Evolutionary conservation across 345 rosid genomes (phyloP).

Genomic region (Euphorbia tirucalli): DNA sequence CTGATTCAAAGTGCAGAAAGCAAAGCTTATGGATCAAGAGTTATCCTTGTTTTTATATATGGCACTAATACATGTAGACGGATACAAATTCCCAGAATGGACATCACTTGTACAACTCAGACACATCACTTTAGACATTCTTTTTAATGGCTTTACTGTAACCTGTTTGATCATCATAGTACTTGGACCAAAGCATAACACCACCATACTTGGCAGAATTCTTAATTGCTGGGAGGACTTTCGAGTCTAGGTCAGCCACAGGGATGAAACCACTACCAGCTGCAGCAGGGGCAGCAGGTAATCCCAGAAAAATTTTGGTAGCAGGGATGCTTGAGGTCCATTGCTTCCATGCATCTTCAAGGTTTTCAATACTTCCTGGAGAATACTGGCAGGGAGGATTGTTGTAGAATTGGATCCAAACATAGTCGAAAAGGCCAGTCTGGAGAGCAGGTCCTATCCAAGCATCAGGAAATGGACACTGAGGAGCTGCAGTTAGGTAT

Average conservation of each 20-base stretch:
- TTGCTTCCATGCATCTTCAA: constrained; percentile 11
- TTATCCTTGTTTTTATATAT: too few relatives aligned
- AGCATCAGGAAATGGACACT: constrained; percentile 19
- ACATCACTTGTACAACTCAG: too few relatives aligned
- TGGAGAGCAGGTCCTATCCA: constrained; percentile 5
- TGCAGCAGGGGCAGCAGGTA: constrained; percentile 16
- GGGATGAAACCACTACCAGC: constrained; percentile 19
- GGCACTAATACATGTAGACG: too few relatives aligned
- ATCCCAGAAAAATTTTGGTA: background rate
- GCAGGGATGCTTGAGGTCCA: constrained; percentile 13
- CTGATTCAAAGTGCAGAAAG: too few relatives aligned
- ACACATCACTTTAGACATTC: constrained; percentile 13
- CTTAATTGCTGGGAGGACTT: constrained; percentile 10
- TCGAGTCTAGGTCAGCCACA: constrained; percentile 3
- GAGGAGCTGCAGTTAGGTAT: constrained; percentile 3
- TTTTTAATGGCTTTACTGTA: constrained; percentile 13
- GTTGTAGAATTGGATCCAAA: constrained; percentile 15
- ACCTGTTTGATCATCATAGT: constrained; percentile 20
- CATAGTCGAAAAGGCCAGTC: constrained; percentile 16
- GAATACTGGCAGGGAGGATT: constrained; percentile 8
- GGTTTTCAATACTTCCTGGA: constrained; percentile 1
- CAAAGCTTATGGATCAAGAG: too few relatives aligned
- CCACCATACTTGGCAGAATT: constrained; percentile 16
- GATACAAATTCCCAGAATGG: too few relatives aligned
- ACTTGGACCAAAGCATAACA: too few relatives aligned